Evolutionary conservation across 2,329 filamentous ascomycete species (phyloP).

Genomic region (Fusarium dimerum): DNA sequence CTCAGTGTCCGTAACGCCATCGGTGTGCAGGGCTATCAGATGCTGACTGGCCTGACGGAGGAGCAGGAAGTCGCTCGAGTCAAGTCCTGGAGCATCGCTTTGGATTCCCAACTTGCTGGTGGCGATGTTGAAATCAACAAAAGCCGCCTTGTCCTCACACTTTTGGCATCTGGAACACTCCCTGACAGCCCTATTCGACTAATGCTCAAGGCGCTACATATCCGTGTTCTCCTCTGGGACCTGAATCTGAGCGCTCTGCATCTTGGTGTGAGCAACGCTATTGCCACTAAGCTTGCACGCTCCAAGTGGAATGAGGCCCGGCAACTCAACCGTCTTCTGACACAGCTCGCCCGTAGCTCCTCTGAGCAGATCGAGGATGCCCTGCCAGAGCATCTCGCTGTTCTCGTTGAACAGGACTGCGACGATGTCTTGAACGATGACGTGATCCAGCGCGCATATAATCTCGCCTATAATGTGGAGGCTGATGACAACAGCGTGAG

Average conservation of each 20-base stretch:
- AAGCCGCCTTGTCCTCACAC: slow-evolving; percentile 79
- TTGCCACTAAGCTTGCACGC: slow-evolving; percentile 73
- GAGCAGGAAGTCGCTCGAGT: slow-evolving; percentile 85
- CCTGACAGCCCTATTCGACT: slow-evolving; percentile 79
- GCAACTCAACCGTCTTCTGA: slow-evolving; percentile 55
- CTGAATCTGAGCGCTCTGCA: slow-evolving; percentile 65
- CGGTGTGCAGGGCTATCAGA: slow-evolving; percentile 74
- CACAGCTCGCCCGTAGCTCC: slow-evolving; percentile 42
- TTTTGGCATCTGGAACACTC: slow-evolving; percentile 84
- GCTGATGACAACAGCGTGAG: slow-evolving; percentile 66
- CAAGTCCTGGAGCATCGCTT: slow-evolving; percentile 89
- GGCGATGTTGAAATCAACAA: slow-evolving; percentile 89
- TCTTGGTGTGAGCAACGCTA: slow-evolving; percentile 63
- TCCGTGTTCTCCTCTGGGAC: slow-evolving; percentile 86
- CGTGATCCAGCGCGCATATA: slow-evolving; percentile 83
- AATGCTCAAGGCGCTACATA: slow-evolving; percentile 90
- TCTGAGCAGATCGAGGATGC: slow-evolving; percentile 53
- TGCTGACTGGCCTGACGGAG: slow-evolving; percentile 75
- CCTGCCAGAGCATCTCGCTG: slow-evolving; percentile 74
- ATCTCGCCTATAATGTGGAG: slow-evolving; percentile 82
- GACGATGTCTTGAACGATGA: slow-evolving; percentile 77
- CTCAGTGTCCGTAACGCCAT: slow-evolving; percentile 77
- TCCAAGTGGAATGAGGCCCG: slow-evolving; percentile 82
- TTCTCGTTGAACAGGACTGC: slow-evolving; percentile 75
- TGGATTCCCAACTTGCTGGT: slow-evolving; percentile 89